Evolutionary conservation across 179 eudicot genomes (phyloP).

Genomic region (Monotropa hypopitys): DNA sequence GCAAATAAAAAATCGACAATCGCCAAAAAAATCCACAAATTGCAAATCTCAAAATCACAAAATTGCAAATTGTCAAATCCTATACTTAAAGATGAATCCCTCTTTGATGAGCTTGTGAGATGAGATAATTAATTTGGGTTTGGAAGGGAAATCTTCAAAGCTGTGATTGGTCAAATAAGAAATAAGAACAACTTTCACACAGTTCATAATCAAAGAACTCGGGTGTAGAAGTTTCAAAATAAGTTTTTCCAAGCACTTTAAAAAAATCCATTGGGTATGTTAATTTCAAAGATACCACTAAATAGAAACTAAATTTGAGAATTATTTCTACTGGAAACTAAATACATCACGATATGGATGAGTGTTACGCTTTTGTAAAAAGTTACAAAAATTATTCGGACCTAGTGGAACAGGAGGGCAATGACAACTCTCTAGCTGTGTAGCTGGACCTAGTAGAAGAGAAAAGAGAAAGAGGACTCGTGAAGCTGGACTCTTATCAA

Average conservation of each 20-base stretch:
- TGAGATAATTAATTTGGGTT: slow-evolving; percentile 40
- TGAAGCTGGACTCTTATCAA: no score
- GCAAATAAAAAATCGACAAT: no score
- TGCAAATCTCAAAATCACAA: no score
- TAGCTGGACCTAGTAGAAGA: no score
- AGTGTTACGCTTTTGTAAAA: no score
- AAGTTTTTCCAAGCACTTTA: background rate
- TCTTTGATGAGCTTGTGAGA: slow-evolving; percentile 61
- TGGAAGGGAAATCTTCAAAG: slow-evolving; percentile 44
- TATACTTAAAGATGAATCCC: slow-evolving; percentile 54
- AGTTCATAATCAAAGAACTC: background rate
- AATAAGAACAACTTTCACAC: background rate
- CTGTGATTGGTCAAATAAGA: slow-evolving; percentile 18
- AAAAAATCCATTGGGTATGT: background rate
- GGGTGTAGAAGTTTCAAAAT: background rate
- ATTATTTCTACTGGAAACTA: background rate
- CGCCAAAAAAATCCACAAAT: no score
- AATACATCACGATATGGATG: no score
- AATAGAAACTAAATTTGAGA: background rate
- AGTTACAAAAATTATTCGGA: no score
- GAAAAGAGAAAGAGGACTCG: no score
- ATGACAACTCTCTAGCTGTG: no score
- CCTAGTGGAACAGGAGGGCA: no score
- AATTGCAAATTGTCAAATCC: no score
- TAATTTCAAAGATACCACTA: background rate